Base-by-base conservation (phyloP, 768 basidiomycete species). In the Hericium erinaceus region DNA sequence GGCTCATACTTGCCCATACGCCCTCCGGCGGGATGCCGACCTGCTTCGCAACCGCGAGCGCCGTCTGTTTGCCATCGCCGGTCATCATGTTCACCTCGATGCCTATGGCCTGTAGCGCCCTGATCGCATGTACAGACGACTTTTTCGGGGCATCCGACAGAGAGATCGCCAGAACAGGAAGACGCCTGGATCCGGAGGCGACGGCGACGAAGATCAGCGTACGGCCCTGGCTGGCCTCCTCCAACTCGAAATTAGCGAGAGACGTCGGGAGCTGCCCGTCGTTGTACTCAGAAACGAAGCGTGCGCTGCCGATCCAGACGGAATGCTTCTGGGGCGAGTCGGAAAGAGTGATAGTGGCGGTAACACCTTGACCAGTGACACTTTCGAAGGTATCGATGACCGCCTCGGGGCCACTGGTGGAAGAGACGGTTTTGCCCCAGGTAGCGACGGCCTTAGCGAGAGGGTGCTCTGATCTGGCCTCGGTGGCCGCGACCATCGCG, bases 81-180 rank as follows among this genome's bases (percentile, higher is more conserved):
- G 97, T 98, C 79, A 98, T 83, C 84, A 99, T 84, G 59, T 83
- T 82, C 18, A 98, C 93, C 57, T 87, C 85, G 63, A 99, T 87
- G 2, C 95, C 95, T 94, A 98, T 95, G 51, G 71, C 75, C 60
- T 86, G 80, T 48, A 99, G 73, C 0, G 93, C 89, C 53, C 72
- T 73, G 63, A 99, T 87, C 0, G 95, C 95, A 54, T 89, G 80
- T 52, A 77, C 77, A 48, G 93, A 93, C 0, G 93, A 91, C 0
- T 82, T 80, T 67, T 95, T 97, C 4, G 94, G 88, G 5, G 80
- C 79, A 67, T 99, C 97, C 12, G 93, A 81, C 40, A 98, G 76
- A 3, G 95, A 89, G 40, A 98, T 75, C 1, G 89, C 87, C 18
- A 95, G 75, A 4, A 93, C 71, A 13, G 92, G 87, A 54, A 78